Base-by-base conservation (phyloP, 1,284 basidiomycete genomes). In the Puccinia coronata region DNA sequence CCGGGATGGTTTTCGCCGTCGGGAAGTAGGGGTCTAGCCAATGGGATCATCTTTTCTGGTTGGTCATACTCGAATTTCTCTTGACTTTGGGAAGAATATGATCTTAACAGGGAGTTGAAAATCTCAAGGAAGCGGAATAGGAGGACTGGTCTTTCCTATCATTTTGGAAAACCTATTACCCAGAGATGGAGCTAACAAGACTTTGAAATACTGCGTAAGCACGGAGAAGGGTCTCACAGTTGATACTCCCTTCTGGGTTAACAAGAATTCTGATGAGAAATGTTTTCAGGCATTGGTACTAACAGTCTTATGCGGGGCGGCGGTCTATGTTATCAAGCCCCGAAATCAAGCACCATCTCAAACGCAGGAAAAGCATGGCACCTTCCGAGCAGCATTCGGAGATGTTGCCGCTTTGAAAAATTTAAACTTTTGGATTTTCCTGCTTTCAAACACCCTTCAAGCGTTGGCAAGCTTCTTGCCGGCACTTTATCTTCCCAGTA, bases 1-100 rank as follows among this genome's bases (percentile, higher is more conserved):
- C 80, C 71, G 9, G 80, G 61, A 53, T 81, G 72, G 71, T 81
- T 75, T 69, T 36, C 20, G n/a, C n/a, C n/a, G n/a, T n/a, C n/a
- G 43, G 63, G 67, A 53, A 41, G 61, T 51, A 72, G 59, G 43
- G 80, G 72, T 11, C 39, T 81, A n/a, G 80, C 80, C 31, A 81
- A 81, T 49, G 80, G 71, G 20, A 55, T 81, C 16, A 65, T 81
- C 16, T 81, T 81, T 74, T 81, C 80, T 74, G 75, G 75, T 69
- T 34, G 34, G 63, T 20, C 5, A 53, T 18, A n/a, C 31, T 71
- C 28, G 34, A 20, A 71, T 53, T 53, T 36, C 28, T 23, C 69
- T 1, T 53, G 12, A 25, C 9, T 9, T 34, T 18, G 63, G 2
- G 16, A 39, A 53, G 47, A 14, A n/a, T 2, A n/a, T n/a, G n/a